phyloP scores from a whole-genome alignment of 2,329 filamentous ascomycete genomes.

The Penicillium sp. region DNA sequence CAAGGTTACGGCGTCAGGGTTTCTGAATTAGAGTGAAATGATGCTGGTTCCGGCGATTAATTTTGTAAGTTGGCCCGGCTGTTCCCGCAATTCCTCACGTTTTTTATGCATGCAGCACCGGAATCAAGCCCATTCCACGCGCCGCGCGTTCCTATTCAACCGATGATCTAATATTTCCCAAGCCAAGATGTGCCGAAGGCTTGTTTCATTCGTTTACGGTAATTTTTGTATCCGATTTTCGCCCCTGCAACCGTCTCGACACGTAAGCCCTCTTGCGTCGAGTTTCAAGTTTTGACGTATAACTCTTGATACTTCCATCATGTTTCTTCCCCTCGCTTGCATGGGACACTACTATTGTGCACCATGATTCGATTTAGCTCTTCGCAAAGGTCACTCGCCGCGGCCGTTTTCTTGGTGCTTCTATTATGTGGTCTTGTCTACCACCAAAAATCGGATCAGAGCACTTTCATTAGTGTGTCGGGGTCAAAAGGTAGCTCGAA shows the following conservation, averaged over 20 bases:
- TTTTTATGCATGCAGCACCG: not conserved
- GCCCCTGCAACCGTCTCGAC: not conserved
- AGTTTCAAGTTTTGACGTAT: not conserved
- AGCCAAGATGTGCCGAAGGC: not conserved
- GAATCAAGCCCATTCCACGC: not conserved
- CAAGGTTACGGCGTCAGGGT: not conserved
- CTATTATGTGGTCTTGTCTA: not conserved
- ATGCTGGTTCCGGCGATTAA: not conserved
- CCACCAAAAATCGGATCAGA: not conserved
- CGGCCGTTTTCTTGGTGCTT: not conserved
- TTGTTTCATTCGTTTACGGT: not conserved
- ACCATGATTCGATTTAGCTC: not conserved
- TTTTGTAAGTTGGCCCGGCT: not conserved
- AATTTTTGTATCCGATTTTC: not conserved
- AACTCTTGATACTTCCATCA: not conserved
- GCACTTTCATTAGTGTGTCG: not conserved
- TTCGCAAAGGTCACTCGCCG: not conserved
- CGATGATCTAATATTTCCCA: not conserved
- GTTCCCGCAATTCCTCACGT: not conserved
- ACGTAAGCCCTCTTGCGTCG: not conserved
- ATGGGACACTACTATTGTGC: not conserved
- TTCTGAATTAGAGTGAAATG: not conserved
- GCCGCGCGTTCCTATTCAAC: not conserved
- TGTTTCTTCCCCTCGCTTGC: not conserved
- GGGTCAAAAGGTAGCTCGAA: not conserved